Evolutionary conservation across 306 rosid genomes (phyloP), one percentile per base, ranked within the genome.

Genomic region (Acacia crassicarpa): DNA sequence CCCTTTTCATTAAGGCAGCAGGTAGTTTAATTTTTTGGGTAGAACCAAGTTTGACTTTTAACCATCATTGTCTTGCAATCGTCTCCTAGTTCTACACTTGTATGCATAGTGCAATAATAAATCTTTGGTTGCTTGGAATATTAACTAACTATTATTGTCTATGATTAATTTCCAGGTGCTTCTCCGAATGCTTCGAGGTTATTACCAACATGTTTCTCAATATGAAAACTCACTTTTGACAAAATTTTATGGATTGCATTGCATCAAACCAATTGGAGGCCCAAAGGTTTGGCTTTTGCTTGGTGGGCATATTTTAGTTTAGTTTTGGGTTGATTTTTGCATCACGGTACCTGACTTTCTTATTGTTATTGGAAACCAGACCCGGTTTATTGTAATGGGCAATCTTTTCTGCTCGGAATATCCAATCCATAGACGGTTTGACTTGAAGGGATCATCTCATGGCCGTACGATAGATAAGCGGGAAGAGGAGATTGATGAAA

Each of bases 331-430:
- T 78, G 44, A 53, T 30, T n/a, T 77, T 1, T 30, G 17, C 70
- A 2, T 62, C 79, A 62, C 14, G 19, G 78, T 35, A 43, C 20
- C 84, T 72, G 58, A 83, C 10, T 43, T 32, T 46, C 72, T 79
- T 14, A 1, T 82, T 78, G 54, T 54, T 72, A 17, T 74, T 87
- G 81, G 76, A 84, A 79, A 73, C 19, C 91, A 96, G 99, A 94
- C 93, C 1, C 90, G 99, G 87, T 96, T 96, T 86, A 92, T 96
- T n/a, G 98, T 96, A 86, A 96, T 96, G 99, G 99, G 98, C 74
- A 96, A 96, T 78, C 89, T 96, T 81, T 96, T 96, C 91, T 96
- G 97, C 89, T 96, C 99, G 0, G 99, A 96, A 80, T 96, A 92
- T 81, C 92, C 92, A 23, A 92, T 96, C 80, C 99, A 96, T 82